Conservation (phyloP, 345 rosid genomes). For the Cardiospermum halicacabum region DNA sequence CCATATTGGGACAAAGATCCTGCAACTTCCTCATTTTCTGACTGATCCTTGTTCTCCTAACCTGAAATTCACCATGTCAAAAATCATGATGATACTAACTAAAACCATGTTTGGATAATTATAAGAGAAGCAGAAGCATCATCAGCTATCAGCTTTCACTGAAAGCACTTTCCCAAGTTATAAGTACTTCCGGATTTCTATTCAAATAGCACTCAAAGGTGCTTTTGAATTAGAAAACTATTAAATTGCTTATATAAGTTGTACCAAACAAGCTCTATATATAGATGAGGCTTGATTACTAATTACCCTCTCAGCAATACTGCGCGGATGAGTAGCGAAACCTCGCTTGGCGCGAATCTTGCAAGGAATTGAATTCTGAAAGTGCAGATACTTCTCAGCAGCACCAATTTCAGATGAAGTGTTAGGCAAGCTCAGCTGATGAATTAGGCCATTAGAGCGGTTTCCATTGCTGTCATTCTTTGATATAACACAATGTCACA, state of each 20-base stretch:
- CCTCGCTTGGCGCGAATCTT: conserved; percentile 87
- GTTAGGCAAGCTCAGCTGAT: conserved; percentile 71
- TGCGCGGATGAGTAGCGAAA: conserved; percentile 90
- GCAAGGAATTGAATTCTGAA: conserved; percentile 71
- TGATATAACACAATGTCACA: conserved; percentile 12
- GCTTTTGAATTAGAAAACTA: too few relatives aligned
- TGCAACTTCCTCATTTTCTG: conserved; percentile 64
- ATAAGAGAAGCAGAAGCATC: background rate
- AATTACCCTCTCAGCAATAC: conserved; percentile 86
- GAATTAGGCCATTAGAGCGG: conserved; percentile 42
- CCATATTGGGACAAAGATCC: conserved; percentile 60
- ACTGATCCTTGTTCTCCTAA: conserved; percentile 62
- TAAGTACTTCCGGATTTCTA: too few relatives aligned
- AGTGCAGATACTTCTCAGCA: conserved; percentile 42
- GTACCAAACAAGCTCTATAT: background rate
- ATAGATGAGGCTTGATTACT: conserved; percentile 4
- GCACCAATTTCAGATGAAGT: conserved; percentile 39
- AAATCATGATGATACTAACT: background rate
- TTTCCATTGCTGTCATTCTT: conserved; percentile 41
- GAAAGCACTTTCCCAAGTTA: too few relatives aligned
- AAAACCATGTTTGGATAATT: too few relatives aligned
- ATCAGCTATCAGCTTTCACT: too few relatives aligned
- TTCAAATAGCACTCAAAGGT: too few relatives aligned
- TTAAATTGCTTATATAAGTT: background rate
- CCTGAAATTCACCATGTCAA: conserved; percentile 25